Evolutionary conservation across 2,329 filamentous ascomycete genomes (phyloP), one percentile per base, ranked within the genome.

Genomic region (Coniochaeta sp.): DNA sequence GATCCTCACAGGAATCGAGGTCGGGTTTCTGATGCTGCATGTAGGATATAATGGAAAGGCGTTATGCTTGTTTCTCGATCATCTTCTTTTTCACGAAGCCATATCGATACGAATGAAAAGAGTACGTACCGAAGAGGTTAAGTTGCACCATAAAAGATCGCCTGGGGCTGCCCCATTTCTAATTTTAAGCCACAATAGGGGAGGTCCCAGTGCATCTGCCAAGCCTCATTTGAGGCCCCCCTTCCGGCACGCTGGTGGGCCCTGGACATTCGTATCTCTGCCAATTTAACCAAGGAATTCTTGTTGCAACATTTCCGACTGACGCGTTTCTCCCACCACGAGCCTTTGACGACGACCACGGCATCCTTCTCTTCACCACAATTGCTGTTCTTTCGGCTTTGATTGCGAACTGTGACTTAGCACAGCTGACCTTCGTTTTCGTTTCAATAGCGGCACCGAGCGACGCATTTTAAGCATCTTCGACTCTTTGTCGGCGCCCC

Each of bases 201-300:
- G 24, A 50, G 22, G 16, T 52, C 9, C 19, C 19, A 22, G 43
- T 43, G 34, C 34, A 36, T 43, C 6, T 19, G 47, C 47, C 47
- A 52, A 52, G 47, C 47, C 47, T 52, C 47, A 28, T 28, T 52
- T 47, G 43, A 22, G 6, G 11, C 44, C 47, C 47, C 43, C 47
- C 24, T 31, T 31, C 8, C 24, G 14, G 14, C 24, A 16, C 14
- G 22, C 26, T 52, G 47, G 47, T 52, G 47, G 47, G 47, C 24
- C 47, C n/a, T 24, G 19, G 47, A 52, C 22, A 19, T 52, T 52
- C 47, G 47, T 52, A 52, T 52, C 47, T 52, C 24, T 52, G 47
- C n/a, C 47, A 52, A 52, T 52, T 52, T 52, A 52, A 52, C 47
- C 47, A 31, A n/a, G 47, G 54, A 57, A 57, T 57, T 57, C 54